phyloP scores from a whole-genome alignment of 108 stramenopile species.

The Cyclotella distinguenda region DNA sequence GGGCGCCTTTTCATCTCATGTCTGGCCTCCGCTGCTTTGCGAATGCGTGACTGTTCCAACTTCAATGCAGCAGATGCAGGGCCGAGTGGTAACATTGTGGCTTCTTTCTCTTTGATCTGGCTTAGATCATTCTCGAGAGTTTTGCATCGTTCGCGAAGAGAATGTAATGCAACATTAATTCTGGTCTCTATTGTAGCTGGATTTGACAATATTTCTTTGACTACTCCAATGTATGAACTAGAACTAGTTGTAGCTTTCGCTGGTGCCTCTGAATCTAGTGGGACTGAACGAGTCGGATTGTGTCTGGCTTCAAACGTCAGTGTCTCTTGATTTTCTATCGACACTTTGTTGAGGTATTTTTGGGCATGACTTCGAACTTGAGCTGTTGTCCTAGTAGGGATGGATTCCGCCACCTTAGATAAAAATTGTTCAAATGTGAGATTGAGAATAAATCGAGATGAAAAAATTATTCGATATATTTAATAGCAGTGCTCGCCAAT shows the following conservation, averaged over 20 bases:
- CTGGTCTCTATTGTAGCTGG: slow-evolving; percentile 59
- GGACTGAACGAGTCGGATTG: background rate
- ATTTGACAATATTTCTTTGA: slow-evolving; percentile 61
- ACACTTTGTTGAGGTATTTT: slow-evolving; percentile 93
- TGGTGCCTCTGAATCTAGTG: background rate
- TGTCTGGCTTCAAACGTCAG: slow-evolving; percentile 7
- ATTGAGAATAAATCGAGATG: background rate
- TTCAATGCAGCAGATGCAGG: slow-evolving; percentile 44
- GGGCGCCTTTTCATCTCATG: slow-evolving; percentile 25
- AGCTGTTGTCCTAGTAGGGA: slow-evolving; percentile 91
- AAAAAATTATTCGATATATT: background rate
- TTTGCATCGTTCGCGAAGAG: slow-evolving; percentile 56
- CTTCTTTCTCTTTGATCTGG: slow-evolving; percentile 14
- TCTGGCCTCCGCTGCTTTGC: slow-evolving; percentile 38
- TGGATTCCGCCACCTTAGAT: slow-evolving; percentile 67
- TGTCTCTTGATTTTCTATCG: slow-evolving; percentile 30
- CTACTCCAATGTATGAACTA: slow-evolving; percentile 4
- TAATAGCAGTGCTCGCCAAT: background rate
- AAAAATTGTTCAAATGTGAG: background rate
- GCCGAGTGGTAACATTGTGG: background rate
- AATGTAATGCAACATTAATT: slow-evolving; percentile 58
- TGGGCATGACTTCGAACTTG: slow-evolving; percentile 98
- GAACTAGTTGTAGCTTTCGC: slow-evolving; percentile 1
- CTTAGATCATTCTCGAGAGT: slow-evolving; percentile 57
- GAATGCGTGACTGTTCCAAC: slow-evolving; percentile 30